phyloP scores from a whole-genome alignment of 495 filamentous ascomycete species.

The Penicillium ochrochloron region DNA sequence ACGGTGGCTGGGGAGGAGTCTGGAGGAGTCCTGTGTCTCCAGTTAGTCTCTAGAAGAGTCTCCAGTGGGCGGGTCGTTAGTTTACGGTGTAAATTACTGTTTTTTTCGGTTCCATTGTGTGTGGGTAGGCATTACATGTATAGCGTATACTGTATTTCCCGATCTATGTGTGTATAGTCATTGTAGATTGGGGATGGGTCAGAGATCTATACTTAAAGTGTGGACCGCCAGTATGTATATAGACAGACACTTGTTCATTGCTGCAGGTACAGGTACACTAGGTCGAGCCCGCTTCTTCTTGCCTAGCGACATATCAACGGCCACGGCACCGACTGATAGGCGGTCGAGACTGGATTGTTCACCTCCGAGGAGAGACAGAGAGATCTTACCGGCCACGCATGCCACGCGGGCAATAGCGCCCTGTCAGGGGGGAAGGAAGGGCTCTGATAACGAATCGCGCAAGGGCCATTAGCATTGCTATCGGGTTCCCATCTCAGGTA shows the following conservation, averaged over 20 bases:
- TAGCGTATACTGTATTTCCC: background rate
- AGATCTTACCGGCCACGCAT: constrained; percentile 2
- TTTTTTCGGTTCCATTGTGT: background rate
- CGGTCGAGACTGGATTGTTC: background rate
- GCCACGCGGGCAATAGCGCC: background rate
- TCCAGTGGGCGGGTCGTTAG: constrained; percentile 2
- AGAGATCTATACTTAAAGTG: background rate
- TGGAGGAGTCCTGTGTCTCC: background rate
- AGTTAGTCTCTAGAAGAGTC: background rate
- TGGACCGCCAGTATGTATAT: background rate
- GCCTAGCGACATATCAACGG: background rate
- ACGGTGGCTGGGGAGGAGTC: constrained; percentile 21
- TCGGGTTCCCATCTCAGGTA: constrained; percentile 16
- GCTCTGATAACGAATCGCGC: constrained; percentile 29
- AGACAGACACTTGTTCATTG: background rate
- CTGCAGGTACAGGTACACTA: constrained; percentile 9
- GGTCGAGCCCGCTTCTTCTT: background rate
- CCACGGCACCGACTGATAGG: background rate
- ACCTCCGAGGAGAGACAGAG: background rate
- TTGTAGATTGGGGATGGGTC: background rate
- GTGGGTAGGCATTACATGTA: background rate
- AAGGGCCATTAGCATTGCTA: constrained; percentile 10
- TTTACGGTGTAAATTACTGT: background rate
- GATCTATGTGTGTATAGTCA: background rate
- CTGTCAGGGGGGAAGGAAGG: background rate